A percentile compares a stretch with the other conserved stretches of the same genome.
Conservation (phyloP, 2,329 filamentous ascomycete genomes). For the Akanthomyces lecanii region DNA sequence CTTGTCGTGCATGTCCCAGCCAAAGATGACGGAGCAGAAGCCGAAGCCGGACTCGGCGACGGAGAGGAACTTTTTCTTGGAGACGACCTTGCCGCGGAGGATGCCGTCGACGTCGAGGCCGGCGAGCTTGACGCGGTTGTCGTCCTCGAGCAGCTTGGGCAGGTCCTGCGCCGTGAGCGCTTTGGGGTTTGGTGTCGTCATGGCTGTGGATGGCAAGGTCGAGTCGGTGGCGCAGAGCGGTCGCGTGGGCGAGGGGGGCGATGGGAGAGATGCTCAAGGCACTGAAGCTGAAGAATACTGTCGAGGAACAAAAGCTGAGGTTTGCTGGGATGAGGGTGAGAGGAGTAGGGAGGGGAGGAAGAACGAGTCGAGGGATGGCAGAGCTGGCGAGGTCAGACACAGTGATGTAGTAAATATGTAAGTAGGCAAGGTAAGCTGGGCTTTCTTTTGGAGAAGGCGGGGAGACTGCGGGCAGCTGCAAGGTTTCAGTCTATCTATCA, state of each 20-base stretch:
- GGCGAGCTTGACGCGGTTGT: constrained; percentile 45
- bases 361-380: background rate
- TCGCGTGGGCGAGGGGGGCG: background rate
- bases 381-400: background rate
- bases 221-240: background rate
- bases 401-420: too few species aligned
- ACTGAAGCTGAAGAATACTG: background rate
- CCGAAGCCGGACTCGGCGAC: constrained; percentile 71
- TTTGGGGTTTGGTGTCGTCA: constrained; percentile 14
- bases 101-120: constrained; percentile 75
- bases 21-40: constrained; percentile 80
- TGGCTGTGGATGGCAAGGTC: constrained; percentile 13
- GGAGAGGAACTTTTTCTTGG: constrained; percentile 77
- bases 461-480: constrained; percentile 2
- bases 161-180: constrained; percentile 56
- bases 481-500: background rate
- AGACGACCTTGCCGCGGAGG: constrained; percentile 73
- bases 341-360: background rate
- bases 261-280: background rate
- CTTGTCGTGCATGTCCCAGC: constrained; percentile 84
- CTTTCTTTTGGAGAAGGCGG: constrained; percentile 13
- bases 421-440: background rate
- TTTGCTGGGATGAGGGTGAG: background rate
- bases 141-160: constrained; percentile 52
- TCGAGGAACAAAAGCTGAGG: background rate